phyloP scores from a whole-genome alignment of 1,284 basidiomycete species.

The Meira miltonrushii region DNA sequence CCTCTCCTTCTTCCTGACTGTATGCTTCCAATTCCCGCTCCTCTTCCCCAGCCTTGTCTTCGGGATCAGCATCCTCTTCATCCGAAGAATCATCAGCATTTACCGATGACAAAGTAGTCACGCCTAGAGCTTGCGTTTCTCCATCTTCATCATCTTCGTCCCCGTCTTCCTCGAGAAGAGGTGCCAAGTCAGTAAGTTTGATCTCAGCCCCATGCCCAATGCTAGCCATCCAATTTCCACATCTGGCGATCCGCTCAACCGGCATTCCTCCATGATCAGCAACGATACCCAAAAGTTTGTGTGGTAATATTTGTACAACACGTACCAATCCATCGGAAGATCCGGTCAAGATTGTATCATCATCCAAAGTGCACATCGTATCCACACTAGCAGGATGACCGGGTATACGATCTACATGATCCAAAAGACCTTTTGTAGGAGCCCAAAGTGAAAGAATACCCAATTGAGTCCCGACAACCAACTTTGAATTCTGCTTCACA shows the following conservation, averaged over 20 bases:
- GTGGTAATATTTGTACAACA: slow-evolving; percentile 82
- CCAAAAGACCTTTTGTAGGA: slow-evolving; percentile 75
- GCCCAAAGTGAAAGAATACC: slow-evolving; percentile 90
- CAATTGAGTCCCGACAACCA: slow-evolving; percentile 81
- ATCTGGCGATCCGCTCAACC: slow-evolving; percentile 72
- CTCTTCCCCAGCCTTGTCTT: slow-evolving; percentile 18
- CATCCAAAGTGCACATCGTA: slow-evolving; percentile 64
- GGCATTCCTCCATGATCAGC: slow-evolving; percentile 79
- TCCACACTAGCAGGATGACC: slow-evolving; percentile 68
- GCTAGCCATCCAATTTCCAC: slow-evolving; percentile 78
- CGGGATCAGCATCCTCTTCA: slow-evolving; percentile 1
- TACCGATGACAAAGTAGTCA: not conserved
- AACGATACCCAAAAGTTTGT: slow-evolving; percentile 81
- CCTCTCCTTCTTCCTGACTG: slow-evolving; percentile 14
- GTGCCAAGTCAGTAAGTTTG: slow-evolving; percentile 73
- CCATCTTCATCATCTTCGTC: slow-evolving; percentile 23
- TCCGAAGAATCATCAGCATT: slow-evolving; percentile 3
- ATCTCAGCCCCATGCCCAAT: slow-evolving; percentile 84
- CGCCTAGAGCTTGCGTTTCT: slow-evolving; percentile 5
- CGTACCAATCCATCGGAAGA: slow-evolving; percentile 87
- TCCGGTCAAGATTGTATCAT: slow-evolving; percentile 71
- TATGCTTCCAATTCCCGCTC: slow-evolving; percentile 8
- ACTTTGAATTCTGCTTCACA: slow-evolving; percentile 72
- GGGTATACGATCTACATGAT: slow-evolving; percentile 87
- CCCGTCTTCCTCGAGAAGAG: slow-evolving; percentile 56